phyloP scores from a whole-genome alignment of 306 rosid genomes.

The Gynostemma pentaphyllum region DNA sequence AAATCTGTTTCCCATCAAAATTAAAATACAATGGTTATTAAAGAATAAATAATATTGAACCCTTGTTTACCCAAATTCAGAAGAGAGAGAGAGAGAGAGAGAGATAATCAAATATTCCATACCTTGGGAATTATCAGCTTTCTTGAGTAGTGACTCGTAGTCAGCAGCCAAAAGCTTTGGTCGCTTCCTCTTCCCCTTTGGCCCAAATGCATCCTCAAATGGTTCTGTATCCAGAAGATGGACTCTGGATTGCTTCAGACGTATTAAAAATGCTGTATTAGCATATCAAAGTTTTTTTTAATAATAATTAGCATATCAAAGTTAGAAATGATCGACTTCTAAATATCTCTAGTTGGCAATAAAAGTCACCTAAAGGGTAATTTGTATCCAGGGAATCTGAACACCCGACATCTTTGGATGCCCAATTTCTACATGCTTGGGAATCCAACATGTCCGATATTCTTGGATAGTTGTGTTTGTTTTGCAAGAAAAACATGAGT shows the following conservation, averaged over 20 bases:
- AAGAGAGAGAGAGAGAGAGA: neutral
- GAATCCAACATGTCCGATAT: no score
- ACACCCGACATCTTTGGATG: no score
- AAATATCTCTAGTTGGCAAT: no score
- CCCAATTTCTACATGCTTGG: no score
- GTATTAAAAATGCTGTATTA: slow-evolving; percentile 13
- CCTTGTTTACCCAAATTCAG: neutral
- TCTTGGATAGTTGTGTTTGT: no score
- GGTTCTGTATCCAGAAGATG: slow-evolving; percentile 90
- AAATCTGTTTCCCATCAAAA: neutral
- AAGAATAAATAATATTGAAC: neutral
- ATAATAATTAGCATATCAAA: slow-evolving; percentile 9
- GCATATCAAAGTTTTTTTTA: neutral
- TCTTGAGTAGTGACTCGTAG: slow-evolving; percentile 68
- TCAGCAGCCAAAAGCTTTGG: slow-evolving; percentile 64
- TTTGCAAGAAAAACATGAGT: no score
- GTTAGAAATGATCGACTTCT: neutral
- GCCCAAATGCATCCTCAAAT: slow-evolving; percentile 74
- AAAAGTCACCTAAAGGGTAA: neutral
- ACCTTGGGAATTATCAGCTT: slow-evolving; percentile 91
- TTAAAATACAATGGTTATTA: neutral
- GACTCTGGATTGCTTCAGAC: slow-evolving; percentile 75
- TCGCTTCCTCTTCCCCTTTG: slow-evolving; percentile 75
- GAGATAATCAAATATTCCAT: neutral
- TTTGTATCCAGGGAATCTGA: no score